These are phyloP conservation scores for Athelia sp. DNA, from an alignment of 1,284 basidiomycete species.

Conservation along the genomic window DNA sequence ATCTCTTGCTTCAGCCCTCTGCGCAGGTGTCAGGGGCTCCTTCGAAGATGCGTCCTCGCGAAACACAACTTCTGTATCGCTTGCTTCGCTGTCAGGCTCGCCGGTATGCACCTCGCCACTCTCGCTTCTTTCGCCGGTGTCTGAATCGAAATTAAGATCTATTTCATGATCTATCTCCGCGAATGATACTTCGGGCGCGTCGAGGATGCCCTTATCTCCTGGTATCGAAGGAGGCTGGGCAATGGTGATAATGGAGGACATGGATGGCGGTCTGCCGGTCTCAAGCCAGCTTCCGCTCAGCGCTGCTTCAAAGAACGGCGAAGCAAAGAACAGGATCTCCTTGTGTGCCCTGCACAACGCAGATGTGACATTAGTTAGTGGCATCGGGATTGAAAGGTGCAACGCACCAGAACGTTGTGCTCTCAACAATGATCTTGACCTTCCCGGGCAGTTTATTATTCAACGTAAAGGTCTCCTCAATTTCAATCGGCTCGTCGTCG, in stretches of 20 bases:
- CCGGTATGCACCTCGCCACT: slow-evolving; percentile 20
- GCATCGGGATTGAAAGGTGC: too few relatives aligned
- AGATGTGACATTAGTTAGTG: too few relatives aligned
- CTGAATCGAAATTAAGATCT: slow-evolving; percentile 36
- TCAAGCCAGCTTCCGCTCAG: slow-evolving; percentile 78
- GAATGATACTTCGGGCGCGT: slow-evolving; percentile 49
- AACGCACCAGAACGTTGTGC: slow-evolving; percentile 76
- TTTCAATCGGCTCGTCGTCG: slow-evolving; percentile 65
- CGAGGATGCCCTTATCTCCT: slow-evolving; percentile 35
- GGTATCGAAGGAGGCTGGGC: slow-evolving; percentile 62
- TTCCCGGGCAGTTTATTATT: slow-evolving; percentile 65
- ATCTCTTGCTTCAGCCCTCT: slow-evolving; percentile 31
- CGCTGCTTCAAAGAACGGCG: slow-evolving; percentile 82
- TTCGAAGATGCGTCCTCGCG: slow-evolving; percentile 6
- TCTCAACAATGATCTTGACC: slow-evolving; percentile 81
- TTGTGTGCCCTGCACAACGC: slow-evolving; percentile 66
- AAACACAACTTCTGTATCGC: slow-evolving; percentile 20
- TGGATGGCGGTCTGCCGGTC: slow-evolving; percentile 64
- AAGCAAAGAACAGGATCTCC: slow-evolving; percentile 79
- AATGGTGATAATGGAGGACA: slow-evolving; percentile 78
- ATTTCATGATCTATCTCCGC: slow-evolving; percentile 49
- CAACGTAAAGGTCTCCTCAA: slow-evolving; percentile 69
- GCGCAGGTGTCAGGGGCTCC: slow-evolving; percentile 11
- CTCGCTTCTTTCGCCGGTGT: slow-evolving; percentile 22
- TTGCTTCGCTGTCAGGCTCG: slow-evolving; percentile 26